A percentile compares a stretch with the other conserved stretches of the same genome.
Evolutionary conservation across 163 green algal species (phyloP).

Genomic region (Scenedesmus sp.): DNA sequence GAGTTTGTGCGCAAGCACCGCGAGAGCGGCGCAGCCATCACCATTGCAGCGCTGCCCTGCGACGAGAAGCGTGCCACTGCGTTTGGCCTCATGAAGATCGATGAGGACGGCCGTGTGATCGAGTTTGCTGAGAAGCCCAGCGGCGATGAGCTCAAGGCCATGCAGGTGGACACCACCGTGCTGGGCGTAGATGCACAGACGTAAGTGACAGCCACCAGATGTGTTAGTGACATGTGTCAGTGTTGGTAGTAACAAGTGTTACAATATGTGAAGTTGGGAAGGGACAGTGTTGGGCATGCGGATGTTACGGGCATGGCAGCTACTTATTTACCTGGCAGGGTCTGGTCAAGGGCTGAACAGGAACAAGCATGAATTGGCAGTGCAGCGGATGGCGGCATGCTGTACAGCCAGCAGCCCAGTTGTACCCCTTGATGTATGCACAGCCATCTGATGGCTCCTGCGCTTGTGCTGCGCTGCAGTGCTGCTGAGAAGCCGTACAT

Average conservation of each 20-base stretch:
- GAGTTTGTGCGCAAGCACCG: constrained; percentile 93
- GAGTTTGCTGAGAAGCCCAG: constrained; percentile 98
- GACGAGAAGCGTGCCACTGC: constrained; percentile 83
- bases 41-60: constrained; percentile 95
- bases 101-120: constrained; percentile 87
- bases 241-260: neutral
- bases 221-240: neutral
- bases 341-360: no score
- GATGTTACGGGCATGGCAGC: no score
- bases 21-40: constrained; percentile 93
- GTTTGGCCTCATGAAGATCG: constrained; percentile 96
- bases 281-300: neutral
- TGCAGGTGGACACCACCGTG: constrained; percentile 89
- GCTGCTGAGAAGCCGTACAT: constrained; percentile 89
- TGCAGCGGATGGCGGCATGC: no score
- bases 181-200: constrained; percentile 84
- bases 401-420: neutral
- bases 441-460: neutral
- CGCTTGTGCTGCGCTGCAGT: constrained; percentile 1
- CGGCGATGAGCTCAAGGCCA: constrained; percentile 73
- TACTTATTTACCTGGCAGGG: no score
- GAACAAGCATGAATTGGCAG: no score
- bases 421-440: neutral
- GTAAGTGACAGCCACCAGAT: constrained; percentile 55
- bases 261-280: neutral